Percentiles rank a stretch among this genome's conserved stretches.
phyloP scores from a whole-genome alignment of 2,329 filamentous ascomycete genomes.

The Cladophialophora chaetospira region DNA sequence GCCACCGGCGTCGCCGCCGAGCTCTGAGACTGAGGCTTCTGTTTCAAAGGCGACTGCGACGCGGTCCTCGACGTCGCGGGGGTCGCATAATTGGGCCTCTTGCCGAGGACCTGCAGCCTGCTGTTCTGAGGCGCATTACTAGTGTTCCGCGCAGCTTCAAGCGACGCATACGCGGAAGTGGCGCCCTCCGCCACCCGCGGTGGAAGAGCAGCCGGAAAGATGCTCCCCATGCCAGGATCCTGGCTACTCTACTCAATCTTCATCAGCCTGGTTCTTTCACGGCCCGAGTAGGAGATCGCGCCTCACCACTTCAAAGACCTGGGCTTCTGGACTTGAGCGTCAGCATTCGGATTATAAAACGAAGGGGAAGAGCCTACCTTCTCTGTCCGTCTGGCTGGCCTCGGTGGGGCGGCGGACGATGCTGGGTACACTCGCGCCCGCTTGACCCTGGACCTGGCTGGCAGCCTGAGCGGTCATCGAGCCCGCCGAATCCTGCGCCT shows the following conservation, averaged over 20 bases:
- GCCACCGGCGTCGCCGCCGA: slow-evolving; percentile 4
- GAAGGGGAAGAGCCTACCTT: too few relatives aligned
- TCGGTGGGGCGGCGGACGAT: slow-evolving; percentile 27
- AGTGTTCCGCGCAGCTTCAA: background rate
- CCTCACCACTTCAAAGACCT: slow-evolving; percentile 52
- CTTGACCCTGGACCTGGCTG: background rate
- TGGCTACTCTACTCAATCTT: slow-evolving; percentile 1
- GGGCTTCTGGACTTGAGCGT: too few relatives aligned
- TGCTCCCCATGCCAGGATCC: too few relatives aligned
- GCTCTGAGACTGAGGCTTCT: slow-evolving; percentile 6
- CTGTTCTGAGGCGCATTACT: too few relatives aligned
- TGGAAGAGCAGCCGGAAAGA: background rate
- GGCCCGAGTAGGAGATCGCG: slow-evolving; percentile 49
- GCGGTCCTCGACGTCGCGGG: slow-evolving; percentile 1
- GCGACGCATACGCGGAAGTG: background rate
- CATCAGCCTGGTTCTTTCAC: slow-evolving; percentile 27
- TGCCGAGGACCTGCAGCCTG: slow-evolving; percentile 5
- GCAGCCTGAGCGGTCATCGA: background rate
- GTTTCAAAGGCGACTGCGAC: slow-evolving; percentile 24
- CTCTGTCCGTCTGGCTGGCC: slow-evolving; percentile 35
- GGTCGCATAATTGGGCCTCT: slow-evolving; percentile 3
- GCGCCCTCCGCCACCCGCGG: background rate
- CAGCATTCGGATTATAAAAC: too few relatives aligned
- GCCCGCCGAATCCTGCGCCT: slow-evolving; percentile 2
- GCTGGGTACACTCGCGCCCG: slow-evolving; percentile 15